Percentiles rank a stretch among this genome's conserved stretches.
phyloP scores from a whole-genome alignment of 2,329 filamentous ascomycete genomes.

The Chrysosporium keratinophilum region DNA sequence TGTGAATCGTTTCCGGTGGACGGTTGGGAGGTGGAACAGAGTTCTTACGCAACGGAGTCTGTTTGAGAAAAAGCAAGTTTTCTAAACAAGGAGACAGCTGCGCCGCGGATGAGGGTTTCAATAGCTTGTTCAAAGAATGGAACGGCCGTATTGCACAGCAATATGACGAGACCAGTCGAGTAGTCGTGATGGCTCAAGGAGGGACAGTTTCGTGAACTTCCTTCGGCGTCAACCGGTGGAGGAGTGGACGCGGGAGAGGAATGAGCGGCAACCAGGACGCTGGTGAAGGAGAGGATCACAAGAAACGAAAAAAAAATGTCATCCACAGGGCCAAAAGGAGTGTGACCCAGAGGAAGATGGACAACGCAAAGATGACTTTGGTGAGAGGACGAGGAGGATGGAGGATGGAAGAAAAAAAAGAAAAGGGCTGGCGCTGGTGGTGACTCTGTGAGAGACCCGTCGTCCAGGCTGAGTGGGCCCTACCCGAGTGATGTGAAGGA shows the following conservation, averaged over 20 bases:
- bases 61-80: neutral
- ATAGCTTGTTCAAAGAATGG: slow-evolving; percentile 1
- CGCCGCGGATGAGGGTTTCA: neutral
- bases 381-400: slow-evolving; percentile 7
- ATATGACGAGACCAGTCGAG: slow-evolving; percentile 1
- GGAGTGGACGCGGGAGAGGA: neutral
- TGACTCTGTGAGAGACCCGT: neutral
- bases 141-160: slow-evolving; percentile 10
- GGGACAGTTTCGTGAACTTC: neutral
- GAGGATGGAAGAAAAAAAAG: slow-evolving; percentile 7
- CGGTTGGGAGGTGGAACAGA: neutral
- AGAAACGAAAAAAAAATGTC: slow-evolving; percentile 15
- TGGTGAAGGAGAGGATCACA: slow-evolving; percentile 13
- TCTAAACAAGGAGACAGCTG: slow-evolving; percentile 5
- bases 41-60: neutral
- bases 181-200: slow-evolving; percentile 3
- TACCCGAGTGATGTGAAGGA: neutral
- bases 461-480: neutral
- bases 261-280: slow-evolving; percentile 12
- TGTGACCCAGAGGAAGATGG: slow-evolving; percentile 21
- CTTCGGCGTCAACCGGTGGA: neutral
- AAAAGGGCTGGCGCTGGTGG: neutral
- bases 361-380: slow-evolving; percentile 17
- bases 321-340: slow-evolving; percentile 6
- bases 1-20: neutral